Percentiles rank a stretch among this genome's conserved stretches.
phyloP scores from a whole-genome alignment of 352 stramenopile species.

The Phytophthora vignae region DNA sequence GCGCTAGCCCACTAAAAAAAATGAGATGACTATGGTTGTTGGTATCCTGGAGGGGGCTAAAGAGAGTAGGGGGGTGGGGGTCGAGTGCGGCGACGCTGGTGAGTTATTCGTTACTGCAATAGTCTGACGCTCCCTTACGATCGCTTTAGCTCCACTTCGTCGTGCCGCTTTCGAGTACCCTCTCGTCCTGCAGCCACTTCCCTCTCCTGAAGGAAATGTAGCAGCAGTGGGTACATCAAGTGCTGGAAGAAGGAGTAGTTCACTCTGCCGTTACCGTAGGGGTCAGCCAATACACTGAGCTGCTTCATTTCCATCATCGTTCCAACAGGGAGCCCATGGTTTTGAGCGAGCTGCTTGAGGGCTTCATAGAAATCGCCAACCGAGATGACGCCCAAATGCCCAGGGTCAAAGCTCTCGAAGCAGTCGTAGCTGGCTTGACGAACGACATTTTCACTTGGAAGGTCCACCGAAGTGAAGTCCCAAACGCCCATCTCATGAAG shows the following conservation, averaged over 20 bases:
- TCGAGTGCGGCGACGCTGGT: too few species aligned
- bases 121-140: background rate
- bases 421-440: slow-evolving; percentile 36
- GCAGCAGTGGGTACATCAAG: slow-evolving; percentile 52
- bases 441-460: slow-evolving; percentile 43
- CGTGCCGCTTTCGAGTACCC: slow-evolving; percentile 1
- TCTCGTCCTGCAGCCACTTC: slow-evolving; percentile 16
- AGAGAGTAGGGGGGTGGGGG: too few species aligned
- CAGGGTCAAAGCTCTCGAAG: slow-evolving; percentile 49
- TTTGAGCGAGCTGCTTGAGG: slow-evolving; percentile 31
- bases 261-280: slow-evolving; percentile 57
- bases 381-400: slow-evolving; percentile 43
- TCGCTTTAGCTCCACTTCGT: background rate
- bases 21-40: too few species aligned
- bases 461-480: slow-evolving; percentile 17
- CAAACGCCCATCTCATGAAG: slow-evolving; percentile 33
- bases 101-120: too few species aligned
- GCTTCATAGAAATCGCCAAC: slow-evolving; percentile 46
- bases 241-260: slow-evolving; percentile 71
- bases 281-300: slow-evolving; percentile 52
- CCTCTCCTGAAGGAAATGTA: slow-evolving; percentile 45
- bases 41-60: too few species aligned
- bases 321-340: slow-evolving; percentile 35
- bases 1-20: too few species aligned
- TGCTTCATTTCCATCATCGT: slow-evolving; percentile 30